Evolutionary conservation across 2,329 filamentous ascomycete genomes (phyloP).

Genomic region (Fusarium poae): DNA sequence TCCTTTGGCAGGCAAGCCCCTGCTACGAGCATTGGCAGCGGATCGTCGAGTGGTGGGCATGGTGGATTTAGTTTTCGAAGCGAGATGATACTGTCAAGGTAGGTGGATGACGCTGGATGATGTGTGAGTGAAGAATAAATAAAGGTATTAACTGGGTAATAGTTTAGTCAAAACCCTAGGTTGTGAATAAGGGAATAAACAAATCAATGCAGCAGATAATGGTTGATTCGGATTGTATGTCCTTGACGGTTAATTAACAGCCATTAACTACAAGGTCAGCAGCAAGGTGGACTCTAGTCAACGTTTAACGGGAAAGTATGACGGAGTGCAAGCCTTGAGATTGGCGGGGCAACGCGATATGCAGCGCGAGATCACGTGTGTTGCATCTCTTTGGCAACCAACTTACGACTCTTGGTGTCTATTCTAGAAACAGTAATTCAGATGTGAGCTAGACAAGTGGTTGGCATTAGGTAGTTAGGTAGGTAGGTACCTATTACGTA

Average conservation of each 20-base stretch:
- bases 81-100: constrained; percentile 6
- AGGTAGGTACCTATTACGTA: too few relatives aligned
- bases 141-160: background rate
- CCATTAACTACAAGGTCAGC: constrained; percentile 22
- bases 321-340: constrained; percentile 44
- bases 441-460: background rate
- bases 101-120: constrained; percentile 10
- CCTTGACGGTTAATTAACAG: background rate
- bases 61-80: constrained; percentile 34
- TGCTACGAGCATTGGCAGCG: constrained; percentile 55
- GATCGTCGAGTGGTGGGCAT: constrained; percentile 67
- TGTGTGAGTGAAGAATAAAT: constrained; percentile 4
- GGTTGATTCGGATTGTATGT: constrained; percentile 3
- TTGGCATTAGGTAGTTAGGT: too few relatives aligned
- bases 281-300: constrained; percentile 18
- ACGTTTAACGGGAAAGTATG: constrained; percentile 27
- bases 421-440: background rate
- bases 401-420: background rate
- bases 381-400: background rate
- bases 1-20: constrained; percentile 56
- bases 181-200: background rate
- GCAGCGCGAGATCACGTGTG: constrained; percentile 64
- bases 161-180: background rate
- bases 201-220: constrained; percentile 19
- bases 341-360: constrained; percentile 70